A percentile compares a stretch with the other conserved stretches of the same genome.
Conservation (phyloP, 768 basidiomycete species). For the Leccinum uliginosum region DNA sequence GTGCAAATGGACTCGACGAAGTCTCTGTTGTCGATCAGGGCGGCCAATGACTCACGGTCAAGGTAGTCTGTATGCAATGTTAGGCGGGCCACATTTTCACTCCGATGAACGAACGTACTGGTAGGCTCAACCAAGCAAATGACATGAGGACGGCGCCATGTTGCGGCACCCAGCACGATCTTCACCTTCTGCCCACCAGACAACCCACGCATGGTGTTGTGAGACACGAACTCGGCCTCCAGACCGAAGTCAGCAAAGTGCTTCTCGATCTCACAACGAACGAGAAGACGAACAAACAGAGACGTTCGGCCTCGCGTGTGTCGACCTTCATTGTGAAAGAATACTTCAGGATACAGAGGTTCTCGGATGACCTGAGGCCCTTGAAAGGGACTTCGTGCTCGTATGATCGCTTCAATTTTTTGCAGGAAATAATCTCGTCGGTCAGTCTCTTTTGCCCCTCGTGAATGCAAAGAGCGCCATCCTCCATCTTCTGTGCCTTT, state of each 20-base stretch:
- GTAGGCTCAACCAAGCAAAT: conserved; percentile 98
- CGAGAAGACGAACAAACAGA: conserved; percentile 93
- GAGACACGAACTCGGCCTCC: conserved; percentile 97
- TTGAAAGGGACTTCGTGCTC: conserved; percentile 99
- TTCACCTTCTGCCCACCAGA: conserved; percentile 99
- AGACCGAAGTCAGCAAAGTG: conserved; percentile 99
- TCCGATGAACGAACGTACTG: conserved; percentile 43
- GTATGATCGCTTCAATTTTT: conserved; percentile 99
- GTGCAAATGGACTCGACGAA: conserved; percentile 98
- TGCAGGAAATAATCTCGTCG: conserved; percentile 85
- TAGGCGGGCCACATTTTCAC: background rate
- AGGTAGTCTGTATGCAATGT: conserved; percentile 70
- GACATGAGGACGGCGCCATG: conserved; percentile 98
- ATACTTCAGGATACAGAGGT: conserved; percentile 62
- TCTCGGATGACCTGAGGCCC: conserved; percentile 91
- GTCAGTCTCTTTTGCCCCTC: conserved; percentile 95
- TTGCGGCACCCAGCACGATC: conserved; percentile 97
- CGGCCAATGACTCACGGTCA: conserved; percentile 98
- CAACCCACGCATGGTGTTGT: conserved; percentile 99
- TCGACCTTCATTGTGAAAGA: conserved; percentile 78
- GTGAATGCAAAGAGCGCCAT: conserved; percentile 77
- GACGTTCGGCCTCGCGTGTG: conserved; percentile 94
- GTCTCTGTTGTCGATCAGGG: conserved; percentile 97
- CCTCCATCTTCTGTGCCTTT: conserved; percentile 95
- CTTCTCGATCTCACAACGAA: conserved; percentile 98